These are phyloP conservation scores for Hypsizygus ulmarius DNA, from an alignment of 1,284 basidiomycete species.

Conservation along the genomic window DNA sequence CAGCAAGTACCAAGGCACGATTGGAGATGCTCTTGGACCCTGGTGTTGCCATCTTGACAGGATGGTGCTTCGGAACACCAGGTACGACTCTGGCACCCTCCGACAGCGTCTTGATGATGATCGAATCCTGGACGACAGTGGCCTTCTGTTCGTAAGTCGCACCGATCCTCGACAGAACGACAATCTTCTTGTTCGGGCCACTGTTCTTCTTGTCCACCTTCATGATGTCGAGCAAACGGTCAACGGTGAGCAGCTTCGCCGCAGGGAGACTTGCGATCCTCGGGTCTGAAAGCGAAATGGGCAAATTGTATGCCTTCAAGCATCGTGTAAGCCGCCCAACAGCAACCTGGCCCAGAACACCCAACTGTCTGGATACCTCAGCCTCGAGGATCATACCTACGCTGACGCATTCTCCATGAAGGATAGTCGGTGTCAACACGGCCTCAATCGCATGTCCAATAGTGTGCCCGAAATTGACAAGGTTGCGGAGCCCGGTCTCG, in stretches of 20 bases:
- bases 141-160: constrained; percentile 92
- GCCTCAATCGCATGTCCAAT: constrained; percentile 97
- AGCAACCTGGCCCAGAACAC: constrained; percentile 83
- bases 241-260: constrained; percentile 72
- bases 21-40: constrained; percentile 98
- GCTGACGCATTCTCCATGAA: constrained; percentile 92
- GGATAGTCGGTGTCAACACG: constrained; percentile 83
- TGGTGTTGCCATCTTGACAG: constrained; percentile 87
- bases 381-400: constrained; percentile 95
- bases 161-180: constrained; percentile 88
- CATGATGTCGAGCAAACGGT: constrained; percentile 89
- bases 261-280: constrained; percentile 71
- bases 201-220: constrained; percentile 98
- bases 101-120: constrained; percentile 79
- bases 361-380: constrained; percentile 86
- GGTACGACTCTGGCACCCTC: constrained; percentile 76
- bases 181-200: constrained; percentile 89
- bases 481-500: constrained; percentile 92
- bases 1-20: constrained; percentile 91
- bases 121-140: constrained; percentile 76
- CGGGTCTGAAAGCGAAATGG: constrained; percentile 76
- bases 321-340: constrained; percentile 84
- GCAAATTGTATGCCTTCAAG: constrained; percentile 85
- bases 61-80: constrained; percentile 61
- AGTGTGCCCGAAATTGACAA: constrained; percentile 96